phyloP scores from a whole-genome alignment of 225 moss, liverwort and hornwort genomes.

The Marchantia paleacea region DNA sequence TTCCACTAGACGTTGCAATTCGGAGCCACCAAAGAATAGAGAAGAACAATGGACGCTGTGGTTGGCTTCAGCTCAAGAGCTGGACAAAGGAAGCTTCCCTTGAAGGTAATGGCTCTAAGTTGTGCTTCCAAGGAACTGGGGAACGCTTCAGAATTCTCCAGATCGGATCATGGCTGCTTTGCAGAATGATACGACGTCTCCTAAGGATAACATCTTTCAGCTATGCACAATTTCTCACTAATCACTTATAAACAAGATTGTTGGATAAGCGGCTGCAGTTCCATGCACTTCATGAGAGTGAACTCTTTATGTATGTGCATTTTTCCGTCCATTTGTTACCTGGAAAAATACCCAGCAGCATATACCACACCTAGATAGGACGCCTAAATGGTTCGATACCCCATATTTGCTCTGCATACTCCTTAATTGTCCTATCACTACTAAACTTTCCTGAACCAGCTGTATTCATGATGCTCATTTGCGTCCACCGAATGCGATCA shows the following conservation, averaged over 20 bases:
- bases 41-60: not conserved
- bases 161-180: constrained; percentile 7
- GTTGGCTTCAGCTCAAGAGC: constrained; percentile 1
- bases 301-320: constrained; percentile 1
- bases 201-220: constrained; percentile 2
- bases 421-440: constrained; percentile 64
- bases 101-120: not conserved
- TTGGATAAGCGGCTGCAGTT: constrained; percentile 12
- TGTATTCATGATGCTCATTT: constrained; percentile 88
- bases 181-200: constrained; percentile 4
- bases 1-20: constrained; percentile 1
- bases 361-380: constrained; percentile 13
- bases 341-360: not conserved
- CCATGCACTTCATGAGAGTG: constrained; percentile 7
- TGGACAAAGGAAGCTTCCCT: not conserved
- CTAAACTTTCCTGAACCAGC: constrained; percentile 90
- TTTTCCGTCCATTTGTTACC: not conserved
- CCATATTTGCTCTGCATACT: constrained; percentile 80
- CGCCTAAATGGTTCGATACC: constrained; percentile 60
- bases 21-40: constrained; percentile 19
- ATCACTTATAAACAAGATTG: constrained; percentile 11
- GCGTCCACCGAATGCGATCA: constrained; percentile 61
- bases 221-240: constrained; percentile 27
- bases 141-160: not conserved
- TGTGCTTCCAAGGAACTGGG: not conserved